Percentiles rank a stretch among this genome's conserved stretches.
phyloP scores from a whole-genome alignment of 2,329 filamentous ascomycete species.

The Thelonectria rubi region DNA sequence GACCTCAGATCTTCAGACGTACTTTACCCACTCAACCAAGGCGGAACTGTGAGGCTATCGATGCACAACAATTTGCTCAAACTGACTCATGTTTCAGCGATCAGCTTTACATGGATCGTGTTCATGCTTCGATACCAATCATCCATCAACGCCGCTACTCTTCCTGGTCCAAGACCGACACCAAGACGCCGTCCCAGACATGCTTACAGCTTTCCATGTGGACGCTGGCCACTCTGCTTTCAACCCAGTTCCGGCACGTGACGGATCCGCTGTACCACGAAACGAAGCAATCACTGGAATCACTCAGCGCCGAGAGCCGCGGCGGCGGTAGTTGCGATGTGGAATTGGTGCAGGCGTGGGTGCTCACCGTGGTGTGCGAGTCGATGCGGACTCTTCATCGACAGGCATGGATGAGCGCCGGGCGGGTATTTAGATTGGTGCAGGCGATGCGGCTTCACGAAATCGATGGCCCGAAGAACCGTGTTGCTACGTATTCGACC shows the following conservation, averaged over 20 bases:
- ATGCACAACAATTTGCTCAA: neutral
- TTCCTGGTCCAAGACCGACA: neutral
- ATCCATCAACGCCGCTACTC: neutral
- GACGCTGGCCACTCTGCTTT: neutral
- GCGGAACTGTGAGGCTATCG: neutral
- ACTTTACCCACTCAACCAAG: neutral
- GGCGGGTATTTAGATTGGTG: neutral
- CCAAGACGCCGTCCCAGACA: neutral
- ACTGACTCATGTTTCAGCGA: neutral
- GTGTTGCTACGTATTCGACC: no score
- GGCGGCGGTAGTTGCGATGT: neutral
- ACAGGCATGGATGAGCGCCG: conserved; percentile 4
- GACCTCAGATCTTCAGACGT: neutral
- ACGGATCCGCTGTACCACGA: neutral
- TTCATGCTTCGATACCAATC: neutral
- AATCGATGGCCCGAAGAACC: neutral
- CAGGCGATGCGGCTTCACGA: conserved; percentile 1
- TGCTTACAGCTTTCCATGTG: conserved; percentile 1
- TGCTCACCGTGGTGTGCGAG: neutral
- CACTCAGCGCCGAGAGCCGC: neutral
- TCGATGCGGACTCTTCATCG: neutral
- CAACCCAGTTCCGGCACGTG: neutral
- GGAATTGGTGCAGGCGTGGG: neutral
- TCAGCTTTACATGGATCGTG: conserved; percentile 6
- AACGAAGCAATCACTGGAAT: neutral